Percentiles rank a stretch among this genome's conserved stretches.
These are phyloP conservation scores for Cajanus cajan DNA, from an alignment of 306 rosid genomes.

Conservation along the genomic window DNA sequence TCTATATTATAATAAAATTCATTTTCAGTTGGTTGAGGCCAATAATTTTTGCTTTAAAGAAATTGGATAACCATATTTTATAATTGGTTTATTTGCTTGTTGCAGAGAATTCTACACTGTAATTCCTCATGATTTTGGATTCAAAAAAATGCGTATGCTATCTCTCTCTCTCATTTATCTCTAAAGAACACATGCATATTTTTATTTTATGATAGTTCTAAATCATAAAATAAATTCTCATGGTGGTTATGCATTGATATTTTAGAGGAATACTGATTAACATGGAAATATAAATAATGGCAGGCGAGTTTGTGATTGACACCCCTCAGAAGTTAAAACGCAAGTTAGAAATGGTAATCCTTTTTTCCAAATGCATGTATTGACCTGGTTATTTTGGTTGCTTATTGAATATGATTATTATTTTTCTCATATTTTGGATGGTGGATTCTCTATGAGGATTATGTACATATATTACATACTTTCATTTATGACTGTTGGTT, in stretches of 20 bases:
- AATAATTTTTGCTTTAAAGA: constrained; percentile 16
- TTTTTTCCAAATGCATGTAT: constrained; percentile 22
- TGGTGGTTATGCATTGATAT: constrained; percentile 12
- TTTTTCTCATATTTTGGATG: not conserved
- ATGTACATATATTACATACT: not conserved
- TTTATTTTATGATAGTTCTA: not conserved
- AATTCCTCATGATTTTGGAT: constrained; percentile 97
- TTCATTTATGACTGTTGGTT: not conserved
- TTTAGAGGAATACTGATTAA: constrained; percentile 20
- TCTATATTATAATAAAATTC: not conserved
- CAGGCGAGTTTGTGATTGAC: constrained; percentile 90
- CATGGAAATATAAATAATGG: constrained; percentile 29
- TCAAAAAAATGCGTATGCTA: constrained; percentile 79
- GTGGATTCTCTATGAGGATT: not conserved
- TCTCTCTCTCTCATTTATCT: constrained; percentile 34
- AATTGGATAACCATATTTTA: constrained; percentile 21
- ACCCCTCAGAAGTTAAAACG: constrained; percentile 84
- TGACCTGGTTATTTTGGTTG: constrained; percentile 20
- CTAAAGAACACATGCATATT: not conserved
- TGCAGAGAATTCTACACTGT: constrained; percentile 95
- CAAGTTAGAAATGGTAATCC: constrained; percentile 89
- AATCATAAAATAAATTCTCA: not conserved
- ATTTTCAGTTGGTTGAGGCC: constrained; percentile 2
- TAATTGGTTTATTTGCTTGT: constrained; percentile 35
- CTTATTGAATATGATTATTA: not conserved